Percentiles rank a stretch among this genome's conserved stretches.
Conservation (phyloP, 1,284 basidiomycete genomes). For the Leccinum subrobustum region DNA sequence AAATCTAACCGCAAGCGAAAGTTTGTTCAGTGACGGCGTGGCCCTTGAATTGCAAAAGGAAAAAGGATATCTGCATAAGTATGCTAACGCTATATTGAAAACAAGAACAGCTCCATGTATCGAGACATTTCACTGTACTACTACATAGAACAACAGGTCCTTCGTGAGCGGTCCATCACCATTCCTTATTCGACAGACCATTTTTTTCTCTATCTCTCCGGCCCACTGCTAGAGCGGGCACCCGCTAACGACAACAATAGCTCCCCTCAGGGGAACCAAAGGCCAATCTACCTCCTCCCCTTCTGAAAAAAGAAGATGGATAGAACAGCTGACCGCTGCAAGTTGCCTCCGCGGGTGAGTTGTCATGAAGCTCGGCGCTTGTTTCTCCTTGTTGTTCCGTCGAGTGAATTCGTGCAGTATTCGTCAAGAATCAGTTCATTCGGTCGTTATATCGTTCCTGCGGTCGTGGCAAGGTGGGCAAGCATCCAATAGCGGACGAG, state of each 20-base stretch:
- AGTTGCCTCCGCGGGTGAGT: constrained; percentile 16
- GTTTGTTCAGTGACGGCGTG: not conserved
- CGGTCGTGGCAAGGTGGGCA: constrained; percentile 36
- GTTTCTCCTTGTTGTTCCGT: constrained; percentile 26
- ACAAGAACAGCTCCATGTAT: constrained; percentile 23
- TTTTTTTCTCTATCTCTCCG: constrained; percentile 22
- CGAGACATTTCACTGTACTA: constrained; percentile 22
- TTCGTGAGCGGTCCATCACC: constrained; percentile 28
- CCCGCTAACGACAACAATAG: constrained; percentile 21
- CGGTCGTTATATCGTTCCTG: constrained; percentile 39
- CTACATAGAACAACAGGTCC: constrained; percentile 24
- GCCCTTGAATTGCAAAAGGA: constrained; percentile 16
- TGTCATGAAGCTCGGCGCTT: constrained; percentile 20
- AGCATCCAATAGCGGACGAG: constrained; percentile 15
- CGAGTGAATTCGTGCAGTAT: constrained; percentile 34
- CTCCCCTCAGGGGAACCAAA: constrained; percentile 24
- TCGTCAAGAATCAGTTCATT: constrained; percentile 49
- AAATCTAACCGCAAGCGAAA: not conserved
- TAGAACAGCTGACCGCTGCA: constrained; percentile 13
- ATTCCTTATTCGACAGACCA: constrained; percentile 20
- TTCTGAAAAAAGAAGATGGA: constrained; percentile 11
- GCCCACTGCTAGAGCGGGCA: constrained; percentile 34
- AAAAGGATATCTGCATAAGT: constrained; percentile 17
- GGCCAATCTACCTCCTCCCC: constrained; percentile 6
- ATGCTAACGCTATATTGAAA: constrained; percentile 23